These are phyloP conservation scores for Arctium lappa DNA, from an alignment of 129 eudicot genomes.

Conservation along the genomic window DNA sequence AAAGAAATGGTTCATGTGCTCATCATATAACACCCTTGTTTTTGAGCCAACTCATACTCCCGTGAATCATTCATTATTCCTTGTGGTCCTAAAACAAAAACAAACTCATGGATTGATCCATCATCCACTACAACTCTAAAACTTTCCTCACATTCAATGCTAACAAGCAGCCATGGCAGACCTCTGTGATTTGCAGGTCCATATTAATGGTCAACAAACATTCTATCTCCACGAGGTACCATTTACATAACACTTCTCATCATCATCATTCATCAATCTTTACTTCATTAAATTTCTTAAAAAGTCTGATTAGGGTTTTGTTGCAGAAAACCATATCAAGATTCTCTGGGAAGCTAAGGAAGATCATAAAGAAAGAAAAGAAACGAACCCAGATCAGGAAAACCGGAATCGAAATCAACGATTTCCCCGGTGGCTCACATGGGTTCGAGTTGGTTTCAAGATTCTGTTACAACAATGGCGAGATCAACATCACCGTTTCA, in stretches of 20 bases:
- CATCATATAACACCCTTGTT: background rate
- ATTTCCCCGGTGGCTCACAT: slow-evolving; percentile 79
- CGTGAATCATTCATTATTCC: slow-evolving; percentile 5
- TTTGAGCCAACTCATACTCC: slow-evolving; percentile 36
- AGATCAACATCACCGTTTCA: slow-evolving; percentile 38
- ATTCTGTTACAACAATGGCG: slow-evolving; percentile 77
- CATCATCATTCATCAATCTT: background rate
- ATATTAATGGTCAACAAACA: slow-evolving; percentile 81
- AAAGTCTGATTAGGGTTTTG: slow-evolving; percentile 23
- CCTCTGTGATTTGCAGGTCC: slow-evolving; percentile 67
- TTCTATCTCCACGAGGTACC: slow-evolving; percentile 82
- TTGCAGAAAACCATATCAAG: slow-evolving; percentile 66
- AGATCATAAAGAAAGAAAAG: slow-evolving; percentile 64
- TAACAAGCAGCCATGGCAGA: slow-evolving; percentile 63
- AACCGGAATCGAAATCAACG: slow-evolving; percentile 46
- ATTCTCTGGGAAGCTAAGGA: slow-evolving; percentile 62
- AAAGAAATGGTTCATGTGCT: slow-evolving; percentile 15
- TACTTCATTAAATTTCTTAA: background rate
- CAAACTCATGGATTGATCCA: slow-evolving; percentile 25
- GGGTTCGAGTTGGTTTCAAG: slow-evolving; percentile 73
- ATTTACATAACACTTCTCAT: background rate
- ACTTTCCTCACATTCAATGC: slow-evolving; percentile 42
- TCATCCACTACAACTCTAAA: background rate
- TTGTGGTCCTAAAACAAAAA: slow-evolving; percentile 28
- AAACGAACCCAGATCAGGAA: slow-evolving; percentile 49